phyloP scores from a whole-genome alignment of 768 basidiomycete species.

The Kwoniella pini region DNA sequence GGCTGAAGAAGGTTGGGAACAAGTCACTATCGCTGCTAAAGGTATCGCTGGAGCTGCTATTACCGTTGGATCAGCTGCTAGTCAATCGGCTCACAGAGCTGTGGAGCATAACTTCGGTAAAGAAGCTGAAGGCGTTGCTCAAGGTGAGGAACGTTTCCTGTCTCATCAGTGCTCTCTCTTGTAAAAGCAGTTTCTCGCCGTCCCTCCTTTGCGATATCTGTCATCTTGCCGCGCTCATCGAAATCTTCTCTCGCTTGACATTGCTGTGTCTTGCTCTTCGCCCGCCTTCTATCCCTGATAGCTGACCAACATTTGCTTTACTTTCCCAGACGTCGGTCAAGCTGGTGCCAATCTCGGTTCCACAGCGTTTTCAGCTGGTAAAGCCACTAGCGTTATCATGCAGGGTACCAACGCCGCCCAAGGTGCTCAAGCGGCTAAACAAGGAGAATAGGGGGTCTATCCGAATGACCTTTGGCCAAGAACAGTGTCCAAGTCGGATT shows the following conservation, averaged over 20 bases:
- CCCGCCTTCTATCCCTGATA: neutral
- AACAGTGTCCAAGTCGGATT: no score
- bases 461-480: no score
- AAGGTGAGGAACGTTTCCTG: constrained; percentile 32
- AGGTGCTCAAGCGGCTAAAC: constrained; percentile 21
- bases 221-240: no score
- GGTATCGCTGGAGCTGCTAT: constrained; percentile 38
- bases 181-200: no score
- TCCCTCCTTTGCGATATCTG: no score
- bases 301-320: neutral
- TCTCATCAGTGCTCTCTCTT: no score
- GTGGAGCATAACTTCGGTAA: constrained; percentile 47
- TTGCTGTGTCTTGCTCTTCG: no score
- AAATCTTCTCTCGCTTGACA: no score
- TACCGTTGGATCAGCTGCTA: constrained; percentile 33
- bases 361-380: constrained; percentile 29
- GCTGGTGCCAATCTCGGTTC: constrained; percentile 42
- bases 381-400: constrained; percentile 38
- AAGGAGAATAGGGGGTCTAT: constrained; percentile 11
- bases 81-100: constrained; percentile 46
- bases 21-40: constrained; percentile 40
- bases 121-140: constrained; percentile 43
- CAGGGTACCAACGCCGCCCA: constrained; percentile 40
- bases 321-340: constrained; percentile 39
- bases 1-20: constrained; percentile 40